Evolutionary conservation across 352 stramenopile genomes (phyloP).

Genomic region (Pythium pectinolyticum): DNA sequence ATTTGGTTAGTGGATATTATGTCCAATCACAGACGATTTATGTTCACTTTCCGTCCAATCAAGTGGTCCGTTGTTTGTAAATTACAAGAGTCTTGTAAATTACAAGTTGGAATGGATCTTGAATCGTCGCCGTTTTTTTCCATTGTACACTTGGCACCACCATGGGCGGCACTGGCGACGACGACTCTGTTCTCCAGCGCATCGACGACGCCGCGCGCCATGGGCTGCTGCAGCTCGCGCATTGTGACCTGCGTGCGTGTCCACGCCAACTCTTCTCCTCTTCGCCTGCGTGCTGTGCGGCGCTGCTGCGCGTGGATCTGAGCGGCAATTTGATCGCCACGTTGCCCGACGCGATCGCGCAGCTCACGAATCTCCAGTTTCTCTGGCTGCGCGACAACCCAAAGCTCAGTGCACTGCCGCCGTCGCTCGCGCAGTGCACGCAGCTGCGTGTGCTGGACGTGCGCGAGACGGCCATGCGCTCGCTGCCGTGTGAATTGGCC

Average conservation of each 20-base stretch:
- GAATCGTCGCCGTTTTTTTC: slow-evolving; percentile 10
- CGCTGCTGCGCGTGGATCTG: slow-evolving; percentile 75
- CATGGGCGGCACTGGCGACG: slow-evolving; percentile 34
- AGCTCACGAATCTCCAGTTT: slow-evolving; percentile 59
- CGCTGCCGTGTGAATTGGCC: slow-evolving; percentile 69
- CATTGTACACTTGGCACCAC: background rate
- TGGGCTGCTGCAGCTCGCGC: slow-evolving; percentile 57
- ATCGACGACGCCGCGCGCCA: slow-evolving; percentile 62
- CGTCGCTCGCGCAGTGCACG: slow-evolving; percentile 55
- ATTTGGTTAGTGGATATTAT: no score
- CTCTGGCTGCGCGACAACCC: slow-evolving; percentile 89
- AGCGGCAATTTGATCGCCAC: slow-evolving; percentile 72
- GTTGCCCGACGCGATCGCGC: slow-evolving; percentile 57
- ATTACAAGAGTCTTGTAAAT: background rate
- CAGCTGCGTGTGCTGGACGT: slow-evolving; percentile 76
- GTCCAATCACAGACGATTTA: no score
- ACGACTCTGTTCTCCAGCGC: slow-evolving; percentile 40
- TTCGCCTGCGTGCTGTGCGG: slow-evolving; percentile 23
- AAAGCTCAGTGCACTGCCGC: slow-evolving; percentile 47
- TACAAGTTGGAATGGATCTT: slow-evolving; percentile 3
- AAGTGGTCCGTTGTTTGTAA: background rate
- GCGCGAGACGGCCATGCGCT: slow-evolving; percentile 57
- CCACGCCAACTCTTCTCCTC: slow-evolving; percentile 34
- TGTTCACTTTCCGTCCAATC: no score
- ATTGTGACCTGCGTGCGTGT: slow-evolving; percentile 42